phyloP scores from a whole-genome alignment of 805 yeast species.

The Wickerhamiella kazuoi region DNA sequence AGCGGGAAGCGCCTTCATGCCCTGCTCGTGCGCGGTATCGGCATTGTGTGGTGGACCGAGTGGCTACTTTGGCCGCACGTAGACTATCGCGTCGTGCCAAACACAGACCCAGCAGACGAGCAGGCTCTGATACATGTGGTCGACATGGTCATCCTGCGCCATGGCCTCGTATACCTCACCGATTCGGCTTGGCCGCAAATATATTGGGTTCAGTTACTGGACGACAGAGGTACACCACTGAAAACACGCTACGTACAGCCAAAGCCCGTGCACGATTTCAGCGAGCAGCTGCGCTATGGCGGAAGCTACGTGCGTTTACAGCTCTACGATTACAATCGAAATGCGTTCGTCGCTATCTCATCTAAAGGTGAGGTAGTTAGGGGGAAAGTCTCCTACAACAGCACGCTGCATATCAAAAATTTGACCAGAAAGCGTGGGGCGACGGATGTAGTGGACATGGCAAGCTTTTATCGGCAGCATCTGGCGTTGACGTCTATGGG shows the following conservation, averaged over 20 bases:
- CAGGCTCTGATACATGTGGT: background rate
- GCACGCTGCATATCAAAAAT: background rate
- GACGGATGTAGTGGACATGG: background rate
- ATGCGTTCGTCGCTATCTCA: background rate
- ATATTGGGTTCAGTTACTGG: background rate
- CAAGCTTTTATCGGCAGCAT: background rate
- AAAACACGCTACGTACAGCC: background rate
- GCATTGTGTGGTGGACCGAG: background rate
- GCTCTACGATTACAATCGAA: background rate
- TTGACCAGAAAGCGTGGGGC: background rate
- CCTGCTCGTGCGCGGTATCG: background rate
- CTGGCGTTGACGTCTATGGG: background rate
- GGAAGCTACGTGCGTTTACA: background rate
- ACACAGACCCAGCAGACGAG: background rate
- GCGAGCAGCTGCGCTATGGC: background rate
- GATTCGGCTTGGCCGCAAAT: background rate
- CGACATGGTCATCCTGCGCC: background rate
- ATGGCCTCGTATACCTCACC: background rate
- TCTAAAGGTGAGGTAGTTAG: background rate
- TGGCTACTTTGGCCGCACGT: background rate
- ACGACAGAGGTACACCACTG: background rate
- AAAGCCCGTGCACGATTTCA: background rate
- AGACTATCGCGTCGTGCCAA: background rate
- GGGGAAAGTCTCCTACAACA: background rate
- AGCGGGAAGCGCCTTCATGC: background rate